These are phyloP conservation scores for Lasiodiplodia sp. DNA, from an alignment of 2,329 filamentous ascomycete species.

Conservation along the genomic window DNA sequence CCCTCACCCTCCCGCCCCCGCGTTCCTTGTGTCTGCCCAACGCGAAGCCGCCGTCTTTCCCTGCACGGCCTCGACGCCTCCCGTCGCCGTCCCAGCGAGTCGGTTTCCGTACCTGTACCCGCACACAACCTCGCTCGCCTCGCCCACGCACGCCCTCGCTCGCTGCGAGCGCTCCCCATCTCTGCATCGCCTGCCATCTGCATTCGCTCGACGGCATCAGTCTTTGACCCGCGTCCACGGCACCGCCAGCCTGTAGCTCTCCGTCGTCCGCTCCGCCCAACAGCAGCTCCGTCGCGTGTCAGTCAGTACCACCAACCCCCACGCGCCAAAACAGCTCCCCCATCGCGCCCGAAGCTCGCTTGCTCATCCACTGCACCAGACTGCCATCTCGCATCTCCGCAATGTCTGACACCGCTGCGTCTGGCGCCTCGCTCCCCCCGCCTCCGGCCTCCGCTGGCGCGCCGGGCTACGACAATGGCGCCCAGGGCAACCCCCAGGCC, in stretches of 20 bases:
- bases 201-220: slow-evolving; percentile 13
- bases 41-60: slow-evolving; percentile 2
- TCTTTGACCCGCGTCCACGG: background rate
- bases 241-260: background rate
- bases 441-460: slow-evolving; percentile 74
- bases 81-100: slow-evolving; percentile 28
- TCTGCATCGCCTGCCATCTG: slow-evolving; percentile 15
- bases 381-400: slow-evolving; percentile 40
- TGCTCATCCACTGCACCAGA: slow-evolving; percentile 27
- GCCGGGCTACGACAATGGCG: slow-evolving; percentile 80
- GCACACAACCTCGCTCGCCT: slow-evolving; percentile 27
- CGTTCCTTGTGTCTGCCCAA: slow-evolving; percentile 36
- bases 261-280: slow-evolving; percentile 4
- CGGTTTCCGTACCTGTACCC: slow-evolving; percentile 24
- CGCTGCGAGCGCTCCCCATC: slow-evolving; percentile 4
- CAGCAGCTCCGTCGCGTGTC: slow-evolving; percentile 23
- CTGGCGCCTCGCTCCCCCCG: slow-evolving; percentile 70
- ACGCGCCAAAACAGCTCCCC: slow-evolving; percentile 23
- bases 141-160: slow-evolving; percentile 22
- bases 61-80: slow-evolving; percentile 29
- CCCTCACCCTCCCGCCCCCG: slow-evolving; percentile 37
- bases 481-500: slow-evolving; percentile 72
- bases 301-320: slow-evolving; percentile 30
- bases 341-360: slow-evolving; percentile 23
- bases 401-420: slow-evolving; percentile 80